Conservation (phyloP, 257 asterid species). For the Asclepias syriaca region DNA sequence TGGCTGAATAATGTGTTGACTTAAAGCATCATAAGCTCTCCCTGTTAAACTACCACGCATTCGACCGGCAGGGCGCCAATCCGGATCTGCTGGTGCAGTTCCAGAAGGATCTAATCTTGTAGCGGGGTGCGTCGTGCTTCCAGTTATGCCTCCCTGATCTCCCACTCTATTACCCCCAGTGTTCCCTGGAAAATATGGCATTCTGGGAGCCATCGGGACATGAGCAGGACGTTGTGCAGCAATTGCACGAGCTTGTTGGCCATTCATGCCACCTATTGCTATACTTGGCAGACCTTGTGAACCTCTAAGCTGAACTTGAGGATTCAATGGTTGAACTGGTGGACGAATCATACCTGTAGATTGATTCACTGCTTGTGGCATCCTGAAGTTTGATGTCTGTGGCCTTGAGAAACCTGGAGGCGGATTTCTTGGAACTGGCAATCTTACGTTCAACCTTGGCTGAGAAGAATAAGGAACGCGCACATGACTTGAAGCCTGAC, state of each 20-base stretch:
- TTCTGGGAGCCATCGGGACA: conserved; percentile 29
- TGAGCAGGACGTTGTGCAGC: conserved; percentile 40
- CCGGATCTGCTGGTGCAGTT: conserved; percentile 21
- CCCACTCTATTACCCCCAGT: conserved; percentile 16
- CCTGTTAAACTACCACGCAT: conserved; percentile 82
- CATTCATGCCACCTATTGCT: conserved; percentile 11
- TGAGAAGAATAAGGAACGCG: conserved; percentile 27
- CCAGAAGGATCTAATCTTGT: conserved; percentile 20
- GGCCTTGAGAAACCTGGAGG: conserved; percentile 29
- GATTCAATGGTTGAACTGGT: conserved; percentile 21
- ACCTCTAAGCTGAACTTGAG: conserved; percentile 28
- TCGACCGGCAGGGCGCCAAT: conserved; percentile 53
- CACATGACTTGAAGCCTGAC: conserved; percentile 29
- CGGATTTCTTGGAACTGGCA: conserved; percentile 14
- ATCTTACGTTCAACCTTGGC: conserved; percentile 14
- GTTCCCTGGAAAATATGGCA: conserved; percentile 25
- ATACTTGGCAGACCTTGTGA: conserved; percentile 21
- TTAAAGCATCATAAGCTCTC: conserved; percentile 52
- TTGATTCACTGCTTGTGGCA: conserved; percentile 27
- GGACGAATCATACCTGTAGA: conserved; percentile 30
- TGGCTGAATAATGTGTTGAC: conserved; percentile 38
- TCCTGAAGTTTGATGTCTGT: conserved; percentile 21
- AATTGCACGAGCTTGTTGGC: conserved; percentile 33
- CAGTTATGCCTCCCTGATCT: conserved; percentile 29
- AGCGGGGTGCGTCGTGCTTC: conserved; percentile 25